These are phyloP conservation scores for Pseudoscleropodium purum DNA, from an alignment of 225 moss, liverwort and hornwort species.

Conservation along the genomic window DNA sequence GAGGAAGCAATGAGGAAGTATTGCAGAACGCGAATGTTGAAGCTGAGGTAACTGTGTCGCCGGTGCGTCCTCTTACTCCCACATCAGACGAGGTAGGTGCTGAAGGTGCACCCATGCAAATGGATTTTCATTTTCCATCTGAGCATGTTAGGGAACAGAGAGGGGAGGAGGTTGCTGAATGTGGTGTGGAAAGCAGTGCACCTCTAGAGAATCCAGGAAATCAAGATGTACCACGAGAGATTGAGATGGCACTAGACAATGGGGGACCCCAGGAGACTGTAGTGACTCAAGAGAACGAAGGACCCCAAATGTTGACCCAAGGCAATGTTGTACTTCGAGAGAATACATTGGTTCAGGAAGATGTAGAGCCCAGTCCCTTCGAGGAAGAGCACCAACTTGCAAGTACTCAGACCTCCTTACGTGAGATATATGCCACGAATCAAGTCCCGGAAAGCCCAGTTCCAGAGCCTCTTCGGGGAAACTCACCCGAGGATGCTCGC, in stretches of 20 bases:
- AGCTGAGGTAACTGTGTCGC: not conserved
- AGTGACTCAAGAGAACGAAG: not conserved
- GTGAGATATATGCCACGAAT: not conserved
- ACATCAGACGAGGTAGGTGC: not conserved
- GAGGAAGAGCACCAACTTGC: not conserved
- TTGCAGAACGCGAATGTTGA: conserved; percentile 5
- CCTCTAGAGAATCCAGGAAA: not conserved
- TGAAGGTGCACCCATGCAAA: conserved; percentile 1
- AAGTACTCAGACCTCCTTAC: not conserved
- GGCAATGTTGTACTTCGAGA: not conserved
- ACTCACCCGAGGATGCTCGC: not conserved
- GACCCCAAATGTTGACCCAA: not conserved
- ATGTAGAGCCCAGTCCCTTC: not conserved
- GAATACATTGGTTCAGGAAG: not conserved
- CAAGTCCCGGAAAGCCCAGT: not conserved
- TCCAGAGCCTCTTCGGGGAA: not conserved
- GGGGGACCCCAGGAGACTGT: not conserved
- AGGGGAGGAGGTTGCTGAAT: not conserved
- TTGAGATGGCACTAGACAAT: not conserved
- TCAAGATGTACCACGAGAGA: not conserved
- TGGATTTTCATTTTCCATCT: not conserved
- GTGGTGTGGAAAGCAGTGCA: not conserved
- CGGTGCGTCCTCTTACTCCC: conserved; percentile 11
- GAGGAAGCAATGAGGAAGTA: not conserved
- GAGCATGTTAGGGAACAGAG: not conserved